Evolutionary conservation across 2,329 filamentous ascomycete genomes (phyloP).

Genomic region (Ophiostoma sp.): DNA sequence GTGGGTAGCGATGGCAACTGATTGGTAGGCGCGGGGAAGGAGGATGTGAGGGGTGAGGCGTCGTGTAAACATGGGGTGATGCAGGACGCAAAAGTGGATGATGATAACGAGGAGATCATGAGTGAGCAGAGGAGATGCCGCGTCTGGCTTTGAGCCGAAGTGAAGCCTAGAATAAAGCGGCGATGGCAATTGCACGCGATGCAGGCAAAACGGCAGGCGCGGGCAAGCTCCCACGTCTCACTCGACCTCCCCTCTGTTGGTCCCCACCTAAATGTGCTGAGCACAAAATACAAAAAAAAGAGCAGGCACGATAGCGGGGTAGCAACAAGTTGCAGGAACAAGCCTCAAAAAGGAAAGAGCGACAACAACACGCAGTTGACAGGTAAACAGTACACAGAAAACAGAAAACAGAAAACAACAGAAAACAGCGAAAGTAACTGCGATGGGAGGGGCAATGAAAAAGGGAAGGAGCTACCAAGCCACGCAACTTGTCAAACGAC

Average conservation of each 20-base stretch:
- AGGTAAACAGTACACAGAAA: neutral
- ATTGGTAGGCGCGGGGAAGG: slow-evolving; percentile 5
- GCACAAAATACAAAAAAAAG: slow-evolving; percentile 1
- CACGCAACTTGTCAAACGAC: neutral
- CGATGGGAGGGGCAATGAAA: neutral
- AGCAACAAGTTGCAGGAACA: slow-evolving; percentile 8
- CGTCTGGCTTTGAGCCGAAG: neutral
- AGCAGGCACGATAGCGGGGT: slow-evolving; percentile 15
- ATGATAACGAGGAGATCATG: neutral
- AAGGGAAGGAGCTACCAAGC: neutral
- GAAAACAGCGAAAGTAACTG: neutral
- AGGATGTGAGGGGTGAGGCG: neutral
- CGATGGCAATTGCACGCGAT: slow-evolving; percentile 7
- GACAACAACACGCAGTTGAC: neutral
- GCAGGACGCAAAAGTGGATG: neutral
- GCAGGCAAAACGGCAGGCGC: neutral
- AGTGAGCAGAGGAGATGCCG: neutral
- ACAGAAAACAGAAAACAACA: neutral
- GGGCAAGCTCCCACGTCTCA: neutral
- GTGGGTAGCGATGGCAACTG: neutral
- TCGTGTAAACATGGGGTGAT: neutral
- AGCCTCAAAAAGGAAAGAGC: slow-evolving; percentile 13
- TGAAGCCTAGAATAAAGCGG: slow-evolving; percentile 2
- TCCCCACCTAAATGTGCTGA: slow-evolving; percentile 5
- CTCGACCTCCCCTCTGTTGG: neutral